phyloP scores from a whole-genome alignment of 2,329 filamentous ascomycete species.

The Colletotrichum cuscutae region DNA sequence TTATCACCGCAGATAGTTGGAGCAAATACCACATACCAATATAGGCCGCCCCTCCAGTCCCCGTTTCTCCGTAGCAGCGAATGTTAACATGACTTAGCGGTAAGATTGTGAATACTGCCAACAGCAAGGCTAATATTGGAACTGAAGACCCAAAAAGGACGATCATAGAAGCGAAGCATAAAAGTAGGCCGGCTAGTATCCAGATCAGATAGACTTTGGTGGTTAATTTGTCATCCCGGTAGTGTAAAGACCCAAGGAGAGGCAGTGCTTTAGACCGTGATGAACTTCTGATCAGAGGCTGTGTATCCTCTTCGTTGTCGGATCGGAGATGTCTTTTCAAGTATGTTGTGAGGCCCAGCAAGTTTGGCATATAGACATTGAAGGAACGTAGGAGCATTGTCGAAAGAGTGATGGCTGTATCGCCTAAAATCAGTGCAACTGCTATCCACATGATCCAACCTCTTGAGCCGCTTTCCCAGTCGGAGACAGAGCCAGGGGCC shows the following conservation, averaged over 20 bases:
- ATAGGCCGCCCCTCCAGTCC: conserved; percentile 1
- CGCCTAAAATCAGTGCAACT: conserved; percentile 3
- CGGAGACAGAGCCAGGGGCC: not conserved
- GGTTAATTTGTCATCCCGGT: not conserved
- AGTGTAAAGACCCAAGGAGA: not conserved
- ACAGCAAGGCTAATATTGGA: not conserved
- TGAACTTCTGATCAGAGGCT: not conserved
- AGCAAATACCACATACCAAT: not conserved
- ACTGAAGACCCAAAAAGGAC: not conserved
- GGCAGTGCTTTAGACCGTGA: not conserved
- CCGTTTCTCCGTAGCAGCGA: not conserved
- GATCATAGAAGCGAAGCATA: not conserved
- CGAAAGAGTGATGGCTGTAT: not conserved
- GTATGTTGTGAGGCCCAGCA: not conserved
- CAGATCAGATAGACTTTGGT: not conserved
- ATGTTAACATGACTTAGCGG: conserved; percentile 1
- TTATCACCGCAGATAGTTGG: too few relatives aligned
- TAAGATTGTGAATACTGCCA: not conserved
- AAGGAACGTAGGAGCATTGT: not conserved
- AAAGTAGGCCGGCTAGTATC: not conserved
- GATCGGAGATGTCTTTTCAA: not conserved
- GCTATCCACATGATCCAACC: conserved; percentile 8
- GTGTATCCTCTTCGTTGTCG: not conserved
- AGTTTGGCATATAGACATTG: not conserved
- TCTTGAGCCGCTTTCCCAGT: conserved; percentile 7